phyloP scores from a whole-genome alignment of 192 early-diverging fungal genomes.

The Coemansia sp. region DNA sequence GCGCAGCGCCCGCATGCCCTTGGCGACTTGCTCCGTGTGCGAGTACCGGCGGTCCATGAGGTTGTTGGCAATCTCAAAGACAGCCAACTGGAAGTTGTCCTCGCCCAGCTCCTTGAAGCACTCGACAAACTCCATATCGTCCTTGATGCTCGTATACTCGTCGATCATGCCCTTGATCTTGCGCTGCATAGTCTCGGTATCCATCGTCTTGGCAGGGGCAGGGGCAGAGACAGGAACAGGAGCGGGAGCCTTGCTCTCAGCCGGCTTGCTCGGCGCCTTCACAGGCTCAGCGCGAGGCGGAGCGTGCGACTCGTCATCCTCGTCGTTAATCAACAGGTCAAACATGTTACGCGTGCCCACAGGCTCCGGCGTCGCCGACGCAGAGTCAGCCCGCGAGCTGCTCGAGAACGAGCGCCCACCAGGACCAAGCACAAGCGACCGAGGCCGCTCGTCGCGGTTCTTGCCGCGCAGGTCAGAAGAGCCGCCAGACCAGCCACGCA shows the following conservation, averaged over 20 bases:
- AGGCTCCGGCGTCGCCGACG: slow-evolving; percentile 47
- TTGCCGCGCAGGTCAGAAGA: slow-evolving; percentile 44
- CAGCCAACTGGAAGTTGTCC: slow-evolving; percentile 54
- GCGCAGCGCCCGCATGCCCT: slow-evolving; percentile 54
- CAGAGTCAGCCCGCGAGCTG: slow-evolving; percentile 51
- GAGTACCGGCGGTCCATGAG: slow-evolving; percentile 61
- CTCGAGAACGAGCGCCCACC: slow-evolving; percentile 46
- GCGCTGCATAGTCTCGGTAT: slow-evolving; percentile 52
- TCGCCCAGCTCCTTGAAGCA: slow-evolving; percentile 72
- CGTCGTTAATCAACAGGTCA: slow-evolving; percentile 44
- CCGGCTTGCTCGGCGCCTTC: slow-evolving; percentile 23
- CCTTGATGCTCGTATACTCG: slow-evolving; percentile 62
- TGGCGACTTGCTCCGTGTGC: slow-evolving; percentile 56
- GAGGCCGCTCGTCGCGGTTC: slow-evolving; percentile 32
- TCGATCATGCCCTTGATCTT: slow-evolving; percentile 58
- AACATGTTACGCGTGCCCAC: slow-evolving; percentile 52
- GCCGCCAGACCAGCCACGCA: slow-evolving; percentile 30
- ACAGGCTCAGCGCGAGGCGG: slow-evolving; percentile 39
- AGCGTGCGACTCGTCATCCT: slow-evolving; percentile 35
- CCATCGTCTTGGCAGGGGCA: slow-evolving; percentile 25
- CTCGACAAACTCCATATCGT: slow-evolving; percentile 61
- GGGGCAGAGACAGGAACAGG: too few species aligned
- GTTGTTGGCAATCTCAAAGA: slow-evolving; percentile 61
- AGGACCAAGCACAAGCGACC: slow-evolving; percentile 18
- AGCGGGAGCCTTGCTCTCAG: not conserved